Conservation (phyloP, 208 protist species). For the Leishmania aethiopica region DNA sequence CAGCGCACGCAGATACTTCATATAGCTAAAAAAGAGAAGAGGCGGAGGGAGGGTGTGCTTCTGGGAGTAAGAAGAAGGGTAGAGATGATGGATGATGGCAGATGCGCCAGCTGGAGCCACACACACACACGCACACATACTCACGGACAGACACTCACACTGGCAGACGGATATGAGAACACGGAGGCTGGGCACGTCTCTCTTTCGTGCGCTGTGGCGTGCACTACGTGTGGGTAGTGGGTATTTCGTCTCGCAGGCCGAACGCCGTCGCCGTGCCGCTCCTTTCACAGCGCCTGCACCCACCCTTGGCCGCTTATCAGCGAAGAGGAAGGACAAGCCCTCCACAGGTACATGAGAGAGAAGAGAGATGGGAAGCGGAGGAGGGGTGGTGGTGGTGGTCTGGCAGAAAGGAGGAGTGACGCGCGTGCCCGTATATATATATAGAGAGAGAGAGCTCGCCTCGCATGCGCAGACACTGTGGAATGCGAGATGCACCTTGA, state of each 20-base stretch:
- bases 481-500: not conserved
- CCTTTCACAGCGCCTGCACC: not conserved
- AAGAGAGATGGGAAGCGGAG: slow-evolving; percentile 18
- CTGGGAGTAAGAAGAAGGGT: not conserved
- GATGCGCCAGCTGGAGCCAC: not conserved
- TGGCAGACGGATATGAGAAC: not conserved
- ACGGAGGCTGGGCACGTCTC: not conserved
- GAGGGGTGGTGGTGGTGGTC: not conserved
- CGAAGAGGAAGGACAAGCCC: not conserved
- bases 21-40: not conserved
- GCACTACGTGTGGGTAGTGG: not conserved
- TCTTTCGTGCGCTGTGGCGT: not conserved
- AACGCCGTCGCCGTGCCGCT: not conserved
- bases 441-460: not conserved
- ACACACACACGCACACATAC: not conserved
- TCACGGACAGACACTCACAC: not conserved
- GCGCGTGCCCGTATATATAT: not conserved
- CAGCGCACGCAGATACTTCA: not conserved
- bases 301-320: not conserved
- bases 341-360: slow-evolving; percentile 6
- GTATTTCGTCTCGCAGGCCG: not conserved
- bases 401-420: not conserved
- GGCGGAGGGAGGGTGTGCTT: not conserved
- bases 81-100: not conserved
- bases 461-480: not conserved